Conservation (phyloP, 1,139 yeast genomes). For the Lodderomyces orthopsilosis region DNA sequence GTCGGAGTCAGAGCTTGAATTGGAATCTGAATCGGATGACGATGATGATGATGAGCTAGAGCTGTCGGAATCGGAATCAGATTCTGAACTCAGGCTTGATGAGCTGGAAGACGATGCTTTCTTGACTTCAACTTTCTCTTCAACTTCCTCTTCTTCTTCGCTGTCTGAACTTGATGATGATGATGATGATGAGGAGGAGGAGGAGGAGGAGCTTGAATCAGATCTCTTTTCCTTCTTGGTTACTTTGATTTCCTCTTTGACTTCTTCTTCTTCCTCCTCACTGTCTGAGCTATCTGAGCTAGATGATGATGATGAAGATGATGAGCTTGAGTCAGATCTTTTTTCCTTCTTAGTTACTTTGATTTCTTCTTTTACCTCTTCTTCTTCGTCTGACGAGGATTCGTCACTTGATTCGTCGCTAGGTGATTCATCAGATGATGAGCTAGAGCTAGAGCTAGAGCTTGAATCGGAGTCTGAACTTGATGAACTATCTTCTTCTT, state of each 20-base stretch:
- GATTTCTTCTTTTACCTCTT: constrained; percentile 20
- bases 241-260: constrained; percentile 18
- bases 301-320: constrained; percentile 20
- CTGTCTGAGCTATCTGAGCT: constrained; percentile 18
- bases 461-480: constrained; percentile 12
- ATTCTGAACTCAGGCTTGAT: constrained; percentile 19
- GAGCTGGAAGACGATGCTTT: constrained; percentile 9
- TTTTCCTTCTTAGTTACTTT: constrained; percentile 26
- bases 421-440: constrained; percentile 4
- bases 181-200: constrained; percentile 7
- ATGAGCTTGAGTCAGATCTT: constrained; percentile 7
- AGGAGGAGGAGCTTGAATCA: not conserved
- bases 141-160: constrained; percentile 3
- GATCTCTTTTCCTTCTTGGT: constrained; percentile 25
- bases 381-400: constrained; percentile 18
- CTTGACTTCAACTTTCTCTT: constrained; percentile 1
- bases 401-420: constrained; percentile 15
- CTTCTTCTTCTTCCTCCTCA: constrained; percentile 4
- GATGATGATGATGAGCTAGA: constrained; percentile 5
- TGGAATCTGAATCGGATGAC: constrained; percentile 17
- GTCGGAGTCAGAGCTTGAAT: constrained; percentile 23
- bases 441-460: constrained; percentile 7
- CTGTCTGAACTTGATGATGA: constrained; percentile 5
- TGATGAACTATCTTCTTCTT: not conserved
- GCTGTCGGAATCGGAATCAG: constrained; percentile 18